Evolutionary conservation across 176 grass and related monocot genomes (phyloP), one percentile per base, ranked within the genome.

Genomic region (Ananas comosus): DNA sequence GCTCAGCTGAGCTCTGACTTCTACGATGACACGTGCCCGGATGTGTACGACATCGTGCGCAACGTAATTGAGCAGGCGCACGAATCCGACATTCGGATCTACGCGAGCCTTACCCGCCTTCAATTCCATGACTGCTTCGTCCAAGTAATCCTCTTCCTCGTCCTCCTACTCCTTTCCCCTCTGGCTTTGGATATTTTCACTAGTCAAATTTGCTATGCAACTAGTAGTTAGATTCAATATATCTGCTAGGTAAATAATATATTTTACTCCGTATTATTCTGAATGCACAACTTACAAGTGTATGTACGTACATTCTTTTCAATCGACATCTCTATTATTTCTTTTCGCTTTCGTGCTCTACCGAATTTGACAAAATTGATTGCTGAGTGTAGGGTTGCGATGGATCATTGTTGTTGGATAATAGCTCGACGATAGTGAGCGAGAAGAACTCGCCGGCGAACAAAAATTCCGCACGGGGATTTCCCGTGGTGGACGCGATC

Each of bases 51-150:
- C n/a, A 85, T 91, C 48, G 86, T 91, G 16, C 66, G n/a, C 25
- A 12, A 27, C n/a, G 78, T 82, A 0, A 76, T 96, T 12, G 47
- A 84, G 14, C 63, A 88, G 1, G 92, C 92, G 1, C 85, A 91
- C 64, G 18, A 47, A 49, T 70, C 72, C 0, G 92, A 96, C 72
- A 0, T 18, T 0, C 88, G 92, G 64, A 85, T 96, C 86, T 51
- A 64, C 54, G 92, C 92, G 8, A 88, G 83, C 78, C 83, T 96
- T 48, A 80, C 29, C 80, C 92, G 88, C 10, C 85, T 96, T 70
- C 84, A 84, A 48, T 96, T 96, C 75, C 92, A 96, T 42, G 92
- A 96, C 80, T 96, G 92, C 80, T 96, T 96, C 75, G 91, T 88
- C 11, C 63, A 88, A 64, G 88, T 91, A 78, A 27, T 27, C 25